These are phyloP conservation scores for Gossypium arboreum DNA, from an alignment of 345 rosid species.

Conservation along the genomic window DNA sequence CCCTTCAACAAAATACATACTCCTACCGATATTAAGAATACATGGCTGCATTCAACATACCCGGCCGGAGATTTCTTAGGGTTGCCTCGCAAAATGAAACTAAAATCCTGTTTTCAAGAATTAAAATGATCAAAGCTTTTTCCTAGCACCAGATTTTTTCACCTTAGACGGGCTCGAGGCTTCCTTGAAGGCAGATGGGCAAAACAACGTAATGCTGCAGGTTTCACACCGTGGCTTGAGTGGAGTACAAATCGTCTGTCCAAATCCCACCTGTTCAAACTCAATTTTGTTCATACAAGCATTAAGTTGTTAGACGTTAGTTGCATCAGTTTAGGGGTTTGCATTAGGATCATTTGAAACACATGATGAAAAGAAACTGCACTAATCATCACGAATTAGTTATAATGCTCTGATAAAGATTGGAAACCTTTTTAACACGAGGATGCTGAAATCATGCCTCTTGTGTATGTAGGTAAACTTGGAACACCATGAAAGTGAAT, in stretches of 20 bases:
- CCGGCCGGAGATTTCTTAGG: neutral
- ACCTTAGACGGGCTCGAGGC: slow-evolving; percentile 44
- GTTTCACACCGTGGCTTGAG: slow-evolving; percentile 65
- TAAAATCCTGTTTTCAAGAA: neutral
- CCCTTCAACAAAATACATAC: too few species aligned
- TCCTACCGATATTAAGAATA: neutral
- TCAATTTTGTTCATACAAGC: neutral
- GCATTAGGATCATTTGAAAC: neutral
- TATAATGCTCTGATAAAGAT: neutral
- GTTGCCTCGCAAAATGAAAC: neutral
- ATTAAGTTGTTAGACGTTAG: neutral
- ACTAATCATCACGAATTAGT: neutral
- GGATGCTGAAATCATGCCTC: neutral
- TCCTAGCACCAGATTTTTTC: slow-evolving; percentile 34
- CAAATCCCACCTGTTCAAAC: slow-evolving; percentile 70
- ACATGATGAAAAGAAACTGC: neutral
- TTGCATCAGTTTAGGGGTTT: neutral
- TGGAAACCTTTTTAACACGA: neutral
- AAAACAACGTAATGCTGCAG: slow-evolving; percentile 54
- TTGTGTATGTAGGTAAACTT: neutral
- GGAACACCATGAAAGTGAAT: neutral
- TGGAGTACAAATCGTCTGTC: slow-evolving; percentile 88
- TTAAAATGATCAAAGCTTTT: slow-evolving; percentile 24
- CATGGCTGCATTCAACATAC: neutral
- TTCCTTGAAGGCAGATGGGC: slow-evolving; percentile 93